Base-by-base conservation (phyloP, 176 grass and related monocot genomes). In the Panicum miliaceum region DNA sequence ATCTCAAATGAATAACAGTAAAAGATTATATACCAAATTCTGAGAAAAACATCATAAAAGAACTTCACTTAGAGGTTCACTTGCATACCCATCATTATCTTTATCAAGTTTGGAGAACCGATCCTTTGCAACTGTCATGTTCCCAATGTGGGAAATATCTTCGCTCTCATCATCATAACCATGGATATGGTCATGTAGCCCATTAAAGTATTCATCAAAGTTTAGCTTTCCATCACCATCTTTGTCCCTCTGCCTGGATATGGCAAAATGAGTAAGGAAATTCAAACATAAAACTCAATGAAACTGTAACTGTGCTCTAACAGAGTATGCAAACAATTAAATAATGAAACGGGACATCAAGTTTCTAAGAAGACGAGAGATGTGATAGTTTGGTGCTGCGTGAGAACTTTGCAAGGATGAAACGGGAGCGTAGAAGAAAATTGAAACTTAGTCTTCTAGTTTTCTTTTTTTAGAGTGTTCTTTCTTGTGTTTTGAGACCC, bases 81-180 rank as follows among this genome's bases (percentile, higher is more conserved):
- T 74, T 34, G 19, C 69, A 75, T 94, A 94, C 93, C 93, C 84
- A 11, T 99, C 91, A 85, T 67, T 91, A 76, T 96, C 86, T 81
- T 48, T 75, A 82, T 99, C 96, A 92, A 99, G 93, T 74, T 89
- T 86, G 41, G 79, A 76, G 75, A 99, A 96, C 76, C 87, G 72
- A 37, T 92, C 62, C 78, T 96, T 93, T 75, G 86, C 89, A 46
- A 76, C 68, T 82, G 43, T 86, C 12, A 73, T 81, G 10, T 77
- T 85, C 58, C 78, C 84, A 83, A 89, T 64, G 80, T 90, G 84
- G 62, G 90, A 86, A 87, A 87, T 83, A 81, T 89, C 79, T 69
- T 66, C 40, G 41, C 78, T 43, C 73, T 90, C 89, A 15, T 81
- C 80, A 92, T 92, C 81, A 85, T 90, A 81, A 84, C 92, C 93